Percentiles rank a stretch among this genome's conserved stretches.
These are phyloP conservation scores for Alternaria infectoria DNA, from an alignment of 2,329 filamentous ascomycete species.

Conservation along the genomic window DNA sequence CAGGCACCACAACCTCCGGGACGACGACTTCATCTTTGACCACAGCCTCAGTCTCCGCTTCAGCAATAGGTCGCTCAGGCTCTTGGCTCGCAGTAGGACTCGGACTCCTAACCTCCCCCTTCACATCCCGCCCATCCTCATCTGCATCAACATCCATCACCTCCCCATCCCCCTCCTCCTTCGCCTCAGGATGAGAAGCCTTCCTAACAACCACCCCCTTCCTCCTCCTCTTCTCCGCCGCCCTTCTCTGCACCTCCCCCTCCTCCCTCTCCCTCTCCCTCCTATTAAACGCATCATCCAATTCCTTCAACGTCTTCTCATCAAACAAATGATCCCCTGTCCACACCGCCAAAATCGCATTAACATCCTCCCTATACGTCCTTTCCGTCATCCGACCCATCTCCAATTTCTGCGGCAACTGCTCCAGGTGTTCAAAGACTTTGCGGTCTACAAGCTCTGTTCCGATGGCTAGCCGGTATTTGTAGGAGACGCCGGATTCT, in stretches of 20 bases:
- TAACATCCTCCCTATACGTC: constrained; percentile 42
- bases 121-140: too few relatives aligned
- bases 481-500: constrained; percentile 62
- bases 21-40: not conserved
- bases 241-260: constrained; percentile 71
- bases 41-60: not conserved
- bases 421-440: constrained; percentile 77
- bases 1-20: not conserved
- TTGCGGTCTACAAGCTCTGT: constrained; percentile 69
- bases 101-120: too few relatives aligned
- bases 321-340: constrained; percentile 44
- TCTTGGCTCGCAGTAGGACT: not conserved
- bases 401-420: constrained; percentile 71
- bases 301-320: constrained; percentile 25
- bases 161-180: constrained; percentile 21
- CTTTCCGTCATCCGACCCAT: constrained; percentile 85
- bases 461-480: constrained; percentile 83
- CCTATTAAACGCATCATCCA: constrained; percentile 39
- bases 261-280: constrained; percentile 49
- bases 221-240: constrained; percentile 57
- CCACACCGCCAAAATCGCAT: constrained; percentile 44
- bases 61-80: not conserved
- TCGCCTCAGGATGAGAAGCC: constrained; percentile 6
- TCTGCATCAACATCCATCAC: constrained; percentile 28
- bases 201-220: constrained; percentile 24